Evolutionary conservation across 768 basidiomycete species (phyloP).

Genomic region (Agaricus sinodeliciosus): DNA sequence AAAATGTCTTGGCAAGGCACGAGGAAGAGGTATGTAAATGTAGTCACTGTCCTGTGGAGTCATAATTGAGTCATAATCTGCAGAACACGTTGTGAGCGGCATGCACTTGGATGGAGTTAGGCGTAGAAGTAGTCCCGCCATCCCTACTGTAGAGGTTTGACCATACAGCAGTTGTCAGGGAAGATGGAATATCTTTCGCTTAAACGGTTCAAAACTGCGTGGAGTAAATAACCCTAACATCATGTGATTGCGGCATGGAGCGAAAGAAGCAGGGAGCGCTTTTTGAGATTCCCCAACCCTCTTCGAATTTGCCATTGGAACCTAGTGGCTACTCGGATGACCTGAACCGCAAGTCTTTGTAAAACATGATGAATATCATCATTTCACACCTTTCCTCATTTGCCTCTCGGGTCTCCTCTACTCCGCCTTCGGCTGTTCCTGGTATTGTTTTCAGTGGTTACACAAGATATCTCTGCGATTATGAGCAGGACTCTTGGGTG

Average conservation of each 20-base stretch:
- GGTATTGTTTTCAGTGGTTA: conserved; percentile 53
- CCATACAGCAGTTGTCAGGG: too few species aligned
- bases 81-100: too few species aligned
- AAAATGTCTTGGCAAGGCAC: neutral
- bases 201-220: neutral
- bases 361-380: conserved; percentile 26
- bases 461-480: conserved; percentile 56
- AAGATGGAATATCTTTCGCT: too few species aligned
- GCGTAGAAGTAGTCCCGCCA: too few species aligned
- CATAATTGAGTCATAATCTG: too few species aligned
- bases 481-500: conserved; percentile 61
- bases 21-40: too few species aligned
- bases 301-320: too few species aligned
- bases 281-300: too few species aligned
- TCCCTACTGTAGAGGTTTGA: too few species aligned
- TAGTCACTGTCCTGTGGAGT: too few species aligned
- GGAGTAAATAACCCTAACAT: neutral
- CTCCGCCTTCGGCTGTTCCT: conserved; percentile 31
- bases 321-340: neutral
- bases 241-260: neutral
- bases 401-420: conserved; percentile 20
- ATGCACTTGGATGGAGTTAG: too few species aligned
- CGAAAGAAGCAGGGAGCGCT: neutral
- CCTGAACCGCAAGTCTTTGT: neutral
- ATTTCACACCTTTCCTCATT: conserved; percentile 24